A percentile compares a stretch with the other conserved stretches of the same genome.
These are phyloP conservation scores for Wickerhamomyces sp. DNA, from an alignment of 1,139 yeast genomes.

Conservation along the genomic window DNA sequence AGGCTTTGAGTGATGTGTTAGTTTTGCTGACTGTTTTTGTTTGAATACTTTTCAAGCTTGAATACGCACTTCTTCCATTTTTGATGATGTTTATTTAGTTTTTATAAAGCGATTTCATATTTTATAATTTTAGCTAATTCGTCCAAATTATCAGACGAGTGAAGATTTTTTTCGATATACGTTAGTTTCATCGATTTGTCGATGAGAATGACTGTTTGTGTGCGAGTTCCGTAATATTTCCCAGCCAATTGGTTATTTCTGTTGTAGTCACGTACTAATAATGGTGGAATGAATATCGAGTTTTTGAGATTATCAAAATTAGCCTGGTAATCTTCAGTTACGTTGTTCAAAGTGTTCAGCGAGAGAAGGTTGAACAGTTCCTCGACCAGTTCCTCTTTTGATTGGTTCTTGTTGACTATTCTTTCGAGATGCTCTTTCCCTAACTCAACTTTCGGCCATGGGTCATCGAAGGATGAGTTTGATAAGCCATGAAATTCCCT, in stretches of 20 bases:
- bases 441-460: slow-evolving; percentile 67
- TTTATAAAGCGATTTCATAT: background rate
- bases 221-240: slow-evolving; percentile 77
- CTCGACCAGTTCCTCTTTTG: slow-evolving; percentile 43
- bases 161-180: slow-evolving; percentile 32
- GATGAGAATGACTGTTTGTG: slow-evolving; percentile 75
- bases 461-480: slow-evolving; percentile 55
- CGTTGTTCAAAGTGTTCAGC: slow-evolving; percentile 31
- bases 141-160: slow-evolving; percentile 27
- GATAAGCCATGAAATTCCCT: slow-evolving; percentile 50
- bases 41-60: too few species aligned
- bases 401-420: slow-evolving; percentile 29
- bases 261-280: slow-evolving; percentile 29
- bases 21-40: too few species aligned
- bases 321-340: slow-evolving; percentile 17
- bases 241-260: slow-evolving; percentile 37
- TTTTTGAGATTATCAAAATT: slow-evolving; percentile 44
- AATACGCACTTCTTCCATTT: background rate
- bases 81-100: background rate
- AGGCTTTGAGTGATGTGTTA: background rate
- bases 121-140: slow-evolving; percentile 8
- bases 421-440: slow-evolving; percentile 46
- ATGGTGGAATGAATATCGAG: slow-evolving; percentile 72
- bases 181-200: slow-evolving; percentile 23
- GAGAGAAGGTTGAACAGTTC: slow-evolving; percentile 53